phyloP scores from a whole-genome alignment of 805 yeast genomes.

The Naumovozyma baii region DNA sequence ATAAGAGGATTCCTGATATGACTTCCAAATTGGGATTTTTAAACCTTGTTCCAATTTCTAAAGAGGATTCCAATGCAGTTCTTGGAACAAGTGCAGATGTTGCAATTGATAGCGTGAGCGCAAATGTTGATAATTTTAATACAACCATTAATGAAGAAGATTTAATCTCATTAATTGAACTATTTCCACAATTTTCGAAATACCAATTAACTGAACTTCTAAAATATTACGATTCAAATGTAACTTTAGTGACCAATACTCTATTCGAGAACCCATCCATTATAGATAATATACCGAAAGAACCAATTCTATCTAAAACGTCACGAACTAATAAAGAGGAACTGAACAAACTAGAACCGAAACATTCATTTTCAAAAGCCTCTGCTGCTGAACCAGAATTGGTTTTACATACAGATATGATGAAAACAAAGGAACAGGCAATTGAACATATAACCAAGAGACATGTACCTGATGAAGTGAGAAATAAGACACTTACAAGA shows the following conservation, averaged over 20 bases:
- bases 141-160: conserved; percentile 24
- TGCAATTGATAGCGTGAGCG: too few species aligned
- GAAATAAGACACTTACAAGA: conserved; percentile 46
- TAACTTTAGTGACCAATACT: conserved; percentile 48
- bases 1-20: conserved; percentile 41
- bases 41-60: conserved; percentile 8
- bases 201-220: conserved; percentile 43
- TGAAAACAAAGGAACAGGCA: conserved; percentile 6
- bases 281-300: conserved; percentile 24
- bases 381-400: conserved; percentile 7
- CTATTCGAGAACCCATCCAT: conserved; percentile 54
- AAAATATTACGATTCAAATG: conserved; percentile 37
- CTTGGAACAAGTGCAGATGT: not conserved
- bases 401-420: conserved; percentile 1
- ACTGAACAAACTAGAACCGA: conserved; percentile 12
- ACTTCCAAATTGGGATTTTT: conserved; percentile 43
- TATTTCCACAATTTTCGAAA: conserved; percentile 56
- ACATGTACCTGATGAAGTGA: conserved; percentile 39
- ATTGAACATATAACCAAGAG: conserved; percentile 10
- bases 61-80: not conserved
- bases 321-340: conserved; percentile 3
- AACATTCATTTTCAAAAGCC: conserved; percentile 4
- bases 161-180: conserved; percentile 37
- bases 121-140: not conserved
- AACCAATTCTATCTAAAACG: not conserved